phyloP scores from a whole-genome alignment of 2,329 filamentous ascomycete genomes.

The Pezicula rhizophila region DNA sequence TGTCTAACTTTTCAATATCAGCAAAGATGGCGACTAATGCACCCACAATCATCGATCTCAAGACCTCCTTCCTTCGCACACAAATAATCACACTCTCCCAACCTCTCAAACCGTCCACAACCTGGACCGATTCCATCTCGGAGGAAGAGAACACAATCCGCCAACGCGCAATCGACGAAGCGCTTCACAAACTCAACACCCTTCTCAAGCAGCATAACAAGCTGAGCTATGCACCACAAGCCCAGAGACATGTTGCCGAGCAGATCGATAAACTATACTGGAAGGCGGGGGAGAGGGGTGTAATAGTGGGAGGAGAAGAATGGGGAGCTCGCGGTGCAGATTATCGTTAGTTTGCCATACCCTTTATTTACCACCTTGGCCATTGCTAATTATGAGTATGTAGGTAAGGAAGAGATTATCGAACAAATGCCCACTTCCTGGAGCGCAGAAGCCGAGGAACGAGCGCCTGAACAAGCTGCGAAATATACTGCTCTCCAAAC shows the following conservation, averaged over 20 bases:
- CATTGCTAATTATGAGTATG: neutral
- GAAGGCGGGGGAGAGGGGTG: slow-evolving; percentile 33
- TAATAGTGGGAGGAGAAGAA: slow-evolving; percentile 29
- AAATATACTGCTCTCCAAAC: slow-evolving; percentile 46
- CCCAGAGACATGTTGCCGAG: slow-evolving; percentile 65
- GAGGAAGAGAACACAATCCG: slow-evolving; percentile 29
- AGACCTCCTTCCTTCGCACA: slow-evolving; percentile 55
- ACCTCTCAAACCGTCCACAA: slow-evolving; percentile 49
- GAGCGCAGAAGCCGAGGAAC: slow-evolving; percentile 29
- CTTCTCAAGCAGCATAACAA: slow-evolving; percentile 58
- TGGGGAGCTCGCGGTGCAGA: slow-evolving; percentile 31
- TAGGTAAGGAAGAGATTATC: slow-evolving; percentile 20
- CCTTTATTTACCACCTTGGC: neutral
- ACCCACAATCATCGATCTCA: slow-evolving; percentile 55
- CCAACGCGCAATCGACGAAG: slow-evolving; percentile 48
- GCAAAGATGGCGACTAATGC: slow-evolving; percentile 28
- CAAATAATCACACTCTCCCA: slow-evolving; percentile 60
- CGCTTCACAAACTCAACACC: slow-evolving; percentile 53
- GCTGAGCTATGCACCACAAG: slow-evolving; percentile 61
- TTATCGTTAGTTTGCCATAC: slow-evolving; percentile 20
- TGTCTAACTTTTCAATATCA: no score
- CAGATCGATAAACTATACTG: slow-evolving; percentile 65
- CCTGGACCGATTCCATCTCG: slow-evolving; percentile 31
- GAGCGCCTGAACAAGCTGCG: slow-evolving; percentile 34
- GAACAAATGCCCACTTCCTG: slow-evolving; percentile 22